Evolutionary conservation across 768 basidiomycete genomes (phyloP), one percentile per base, ranked within the genome.

Genomic region (Porpolomopsis calyptriformis): DNA sequence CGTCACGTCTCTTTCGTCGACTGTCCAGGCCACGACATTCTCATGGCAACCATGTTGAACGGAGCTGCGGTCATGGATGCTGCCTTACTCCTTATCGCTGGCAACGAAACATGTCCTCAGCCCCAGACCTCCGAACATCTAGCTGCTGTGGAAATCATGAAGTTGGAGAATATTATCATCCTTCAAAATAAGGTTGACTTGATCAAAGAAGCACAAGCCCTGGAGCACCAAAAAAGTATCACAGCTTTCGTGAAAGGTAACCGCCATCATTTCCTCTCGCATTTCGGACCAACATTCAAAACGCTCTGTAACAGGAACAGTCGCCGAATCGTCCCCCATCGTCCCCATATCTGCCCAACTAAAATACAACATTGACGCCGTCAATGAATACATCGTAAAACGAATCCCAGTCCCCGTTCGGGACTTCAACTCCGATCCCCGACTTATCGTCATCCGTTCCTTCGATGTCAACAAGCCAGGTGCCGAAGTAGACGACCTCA

Each of bases 41-140:
- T 99, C 64, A 99, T 99, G 96, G 96, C 96, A 42, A 99, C 94
- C 53, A 99, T 99, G 96, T 73, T 99, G 55, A 98, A 98, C 75
- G 96, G 94, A 64, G 96, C 96, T 34, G 96, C 96, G 8, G 94
- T 98, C 72, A 99, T 98, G 96, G 93, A 98, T 66, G 96, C 93
- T 45, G 96, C 96, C 4, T 71, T 98, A 0, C 75, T 99, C 1
- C 82, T 99, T 45, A 80, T 99, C 48, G 96, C 96, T 18, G 96
- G 88, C 23, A 99, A 99, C 67, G 96, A 99, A 73, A 89, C 91
- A 2, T 98, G 96, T 64, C 96, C 94, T 1, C 96, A 99, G 60
- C 96, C 96, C 1, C 96, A 99, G 65, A 99, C 96, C 18, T 92
- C 89, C 8, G 96, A 98, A 66, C 96, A 99, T 74, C 70, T 99